Percentiles rank a stretch among this genome's conserved stretches.
These are phyloP conservation scores for Neoboletus magnificus DNA, from an alignment of 768 basidiomycete genomes.

Conservation along the genomic window DNA sequence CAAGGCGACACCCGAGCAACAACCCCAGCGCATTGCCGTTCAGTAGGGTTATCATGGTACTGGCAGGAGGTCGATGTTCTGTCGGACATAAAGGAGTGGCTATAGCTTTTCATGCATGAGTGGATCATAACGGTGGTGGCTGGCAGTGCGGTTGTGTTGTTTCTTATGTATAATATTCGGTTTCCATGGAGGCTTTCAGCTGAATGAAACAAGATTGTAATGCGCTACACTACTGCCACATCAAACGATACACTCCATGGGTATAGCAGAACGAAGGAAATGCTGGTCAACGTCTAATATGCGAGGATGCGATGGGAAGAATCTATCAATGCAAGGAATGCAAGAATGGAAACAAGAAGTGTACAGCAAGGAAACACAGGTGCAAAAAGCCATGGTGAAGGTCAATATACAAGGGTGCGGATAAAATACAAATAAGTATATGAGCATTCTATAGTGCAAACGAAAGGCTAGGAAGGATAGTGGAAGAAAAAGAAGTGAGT, in stretches of 20 bases:
- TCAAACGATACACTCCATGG: neutral
- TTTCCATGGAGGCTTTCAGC: neutral
- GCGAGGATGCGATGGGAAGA: neutral
- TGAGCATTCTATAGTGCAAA: neutral
- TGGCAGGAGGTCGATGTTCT: neutral
- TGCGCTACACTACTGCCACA: neutral
- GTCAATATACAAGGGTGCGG: neutral
- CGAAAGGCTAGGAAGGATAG: neutral
- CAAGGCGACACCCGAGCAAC: constrained; percentile 35
- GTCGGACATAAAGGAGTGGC: no score
- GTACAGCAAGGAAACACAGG: neutral
- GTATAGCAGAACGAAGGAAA: neutral
- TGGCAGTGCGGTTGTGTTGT: no score
- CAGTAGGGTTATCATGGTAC: neutral
- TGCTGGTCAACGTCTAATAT: neutral
- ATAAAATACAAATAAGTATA: constrained; percentile 9
- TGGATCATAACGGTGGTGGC: neutral
- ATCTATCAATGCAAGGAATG: neutral
- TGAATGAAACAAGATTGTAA: neutral
- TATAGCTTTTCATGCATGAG: neutral
- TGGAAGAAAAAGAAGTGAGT: neutral
- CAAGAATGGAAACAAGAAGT: neutral
- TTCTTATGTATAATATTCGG: neutral
- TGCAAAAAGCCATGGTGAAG: neutral
- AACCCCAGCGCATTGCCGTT: constrained; percentile 38